A percentile compares a stretch with the other conserved stretches of the same genome.
phyloP scores from a whole-genome alignment of 164 flowering plant genomes.

The Taxillus chinensis region DNA sequence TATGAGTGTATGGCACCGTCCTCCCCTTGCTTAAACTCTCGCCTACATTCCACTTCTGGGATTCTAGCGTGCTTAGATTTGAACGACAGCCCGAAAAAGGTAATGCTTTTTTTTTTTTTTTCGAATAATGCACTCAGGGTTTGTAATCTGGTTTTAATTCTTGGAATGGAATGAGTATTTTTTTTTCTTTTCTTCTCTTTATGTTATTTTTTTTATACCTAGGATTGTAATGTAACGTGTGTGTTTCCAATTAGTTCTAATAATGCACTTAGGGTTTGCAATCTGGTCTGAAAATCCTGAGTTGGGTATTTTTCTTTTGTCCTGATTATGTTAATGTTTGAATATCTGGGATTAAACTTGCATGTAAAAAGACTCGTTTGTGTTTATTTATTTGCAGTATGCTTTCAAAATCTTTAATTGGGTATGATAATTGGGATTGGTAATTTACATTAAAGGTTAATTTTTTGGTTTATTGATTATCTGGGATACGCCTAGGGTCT shows the following conservation, averaged over 20 bases:
- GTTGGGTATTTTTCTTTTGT: background rate
- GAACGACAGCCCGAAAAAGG: slow-evolving; percentile 2
- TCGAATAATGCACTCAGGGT: background rate
- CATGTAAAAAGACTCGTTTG: no score
- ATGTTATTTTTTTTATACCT: no score
- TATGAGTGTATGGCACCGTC: slow-evolving; percentile 21
- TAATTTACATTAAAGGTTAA: no score
- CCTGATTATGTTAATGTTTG: no score
- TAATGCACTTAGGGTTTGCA: background rate
- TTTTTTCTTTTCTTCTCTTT: background rate
- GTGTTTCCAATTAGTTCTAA: background rate
- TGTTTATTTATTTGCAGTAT: no score
- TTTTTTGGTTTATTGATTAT: no score
- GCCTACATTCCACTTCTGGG: slow-evolving; percentile 15
- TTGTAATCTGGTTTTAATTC: background rate
- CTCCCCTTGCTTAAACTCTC: slow-evolving; percentile 7
- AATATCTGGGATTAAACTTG: no score
- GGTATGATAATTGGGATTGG: no score
- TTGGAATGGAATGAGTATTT: background rate
- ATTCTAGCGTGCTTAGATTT: slow-evolving; percentile 22
- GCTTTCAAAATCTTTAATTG: no score
- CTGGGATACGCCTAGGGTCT: no score
- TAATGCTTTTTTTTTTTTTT: background rate
- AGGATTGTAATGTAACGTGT: no score
- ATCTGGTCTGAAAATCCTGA: background rate